A percentile compares a stretch with the other conserved stretches of the same genome.
These are phyloP conservation scores for Sarocladiaceae sp. DNA, from an alignment of 2,329 filamentous ascomycete genomes.

Conservation along the genomic window DNA sequence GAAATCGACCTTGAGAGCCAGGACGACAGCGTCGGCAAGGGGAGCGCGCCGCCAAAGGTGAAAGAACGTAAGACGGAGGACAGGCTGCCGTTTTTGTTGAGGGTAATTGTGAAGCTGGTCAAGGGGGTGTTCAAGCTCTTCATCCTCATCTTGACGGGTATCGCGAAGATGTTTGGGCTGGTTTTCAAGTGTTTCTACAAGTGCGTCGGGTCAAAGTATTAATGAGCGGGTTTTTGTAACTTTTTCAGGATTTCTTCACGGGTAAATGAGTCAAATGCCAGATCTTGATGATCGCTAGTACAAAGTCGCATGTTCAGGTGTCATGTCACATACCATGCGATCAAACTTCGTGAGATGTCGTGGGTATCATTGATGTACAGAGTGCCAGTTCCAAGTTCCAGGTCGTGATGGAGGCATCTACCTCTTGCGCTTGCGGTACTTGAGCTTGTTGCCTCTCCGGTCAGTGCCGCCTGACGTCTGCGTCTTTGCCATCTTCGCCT, in stretches of 20 bases:
- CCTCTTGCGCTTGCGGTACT: constrained; percentile 56
- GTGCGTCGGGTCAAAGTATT: constrained; percentile 41
- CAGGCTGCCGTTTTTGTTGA: constrained; percentile 43
- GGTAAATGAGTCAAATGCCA: constrained; percentile 2
- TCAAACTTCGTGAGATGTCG: background rate
- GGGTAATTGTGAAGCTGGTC: constrained; percentile 43
- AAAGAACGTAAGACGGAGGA: constrained; percentile 35
- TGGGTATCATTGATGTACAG: constrained; percentile 8
- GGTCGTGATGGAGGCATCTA: constrained; percentile 24
- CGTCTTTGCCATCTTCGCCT: constrained; percentile 60
- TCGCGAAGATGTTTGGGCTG: constrained; percentile 19
- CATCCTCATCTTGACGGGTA: constrained; percentile 49
- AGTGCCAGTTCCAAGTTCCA: background rate
- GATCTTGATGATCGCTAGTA: constrained; percentile 3
- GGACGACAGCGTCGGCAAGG: constrained; percentile 34
- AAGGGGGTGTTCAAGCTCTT: constrained; percentile 50
- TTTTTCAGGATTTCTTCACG: constrained; percentile 2
- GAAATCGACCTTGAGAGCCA: constrained; percentile 60
- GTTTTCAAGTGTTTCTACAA: constrained; percentile 48
- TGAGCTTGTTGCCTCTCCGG: constrained; percentile 55
- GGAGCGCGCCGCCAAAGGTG: constrained; percentile 24
- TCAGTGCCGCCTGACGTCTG: constrained; percentile 53
- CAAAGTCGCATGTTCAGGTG: background rate
- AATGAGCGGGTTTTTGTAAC: constrained; percentile 12
- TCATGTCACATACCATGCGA: background rate